Evolutionary conservation across 2,329 filamentous ascomycete species (phyloP), one percentile per base, ranked within the genome.

Genomic region (Clonostachys sp.): DNA sequence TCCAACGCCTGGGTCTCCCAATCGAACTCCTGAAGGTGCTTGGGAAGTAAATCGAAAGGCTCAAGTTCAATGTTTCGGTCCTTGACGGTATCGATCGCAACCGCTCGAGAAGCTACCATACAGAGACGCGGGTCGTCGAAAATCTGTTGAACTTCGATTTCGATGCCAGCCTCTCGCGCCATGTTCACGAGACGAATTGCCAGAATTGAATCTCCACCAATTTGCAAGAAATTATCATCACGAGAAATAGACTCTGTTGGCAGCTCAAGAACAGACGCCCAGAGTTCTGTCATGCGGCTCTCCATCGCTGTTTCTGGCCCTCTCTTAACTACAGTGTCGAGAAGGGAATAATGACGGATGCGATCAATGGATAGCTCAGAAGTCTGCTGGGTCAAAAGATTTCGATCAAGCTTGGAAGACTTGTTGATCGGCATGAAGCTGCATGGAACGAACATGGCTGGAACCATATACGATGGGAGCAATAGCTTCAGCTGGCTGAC

Each of bases 101-200:
- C 35, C 8, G 24, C 24, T 10, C 24, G 50, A 2, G 36, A 39
- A 36, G 43, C 43, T 14, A 46, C 2, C 24, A 13, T 42, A 12
- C n/a, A n/a, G 35, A 44, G 24, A 14, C 42, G 42, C 13, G 42
- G 42, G 30, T 44, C 42, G 17, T 18, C 35, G 34, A 44, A 44
- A 3, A 44, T 33, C 13, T 44, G 18, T n/a, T 44, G 24, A 12
- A 44, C 42, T 13, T 18, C 34, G 13, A 44, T 13, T 33, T 24
- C 18, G 17, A 13, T 14, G 6, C 30, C 17, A 30, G 51, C 51
- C 3, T 50, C 56, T 45, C 65, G 59, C 3, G 67, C 67, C 38
- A 59, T 24, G 2, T 68, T 61, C 1, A 71, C 45, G 5, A 53
- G 48, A 12, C 46, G 34, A 24, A 54, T 52, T 12, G 50, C 50